Conservation (phyloP, 2,329 filamentous ascomycete genomes). For the Clarireedia sp. region DNA sequence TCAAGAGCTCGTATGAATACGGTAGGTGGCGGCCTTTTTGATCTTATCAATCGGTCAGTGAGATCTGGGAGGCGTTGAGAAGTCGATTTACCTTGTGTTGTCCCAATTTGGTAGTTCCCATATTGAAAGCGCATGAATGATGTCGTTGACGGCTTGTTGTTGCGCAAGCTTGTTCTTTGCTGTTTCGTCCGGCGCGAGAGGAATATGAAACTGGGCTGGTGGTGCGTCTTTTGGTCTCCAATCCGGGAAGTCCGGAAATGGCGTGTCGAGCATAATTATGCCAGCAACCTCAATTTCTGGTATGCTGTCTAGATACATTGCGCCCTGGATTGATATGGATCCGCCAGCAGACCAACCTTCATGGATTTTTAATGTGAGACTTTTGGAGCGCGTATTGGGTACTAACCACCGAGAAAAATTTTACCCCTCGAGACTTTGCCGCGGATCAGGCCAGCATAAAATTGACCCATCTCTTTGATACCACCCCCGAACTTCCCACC, state of each 20-base stretch:
- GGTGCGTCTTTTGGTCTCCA: slow-evolving; percentile 3
- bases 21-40: not conserved
- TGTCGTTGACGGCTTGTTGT: slow-evolving; percentile 1
- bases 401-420: slow-evolving; percentile 3
- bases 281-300: slow-evolving; percentile 1
- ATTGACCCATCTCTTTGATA: slow-evolving; percentile 1
- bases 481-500: not conserved
- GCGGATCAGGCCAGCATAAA: slow-evolving; percentile 1
- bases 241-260: slow-evolving; percentile 1
- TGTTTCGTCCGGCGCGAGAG: not conserved
- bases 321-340: slow-evolving; percentile 1
- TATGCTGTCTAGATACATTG: slow-evolving; percentile 1
- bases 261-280: not conserved
- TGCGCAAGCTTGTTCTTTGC: not conserved
- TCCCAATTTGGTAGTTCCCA: slow-evolving; percentile 5
- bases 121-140: not conserved
- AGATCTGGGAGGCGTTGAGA: not conserved
- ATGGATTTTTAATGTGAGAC: not conserved
- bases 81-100: not conserved
- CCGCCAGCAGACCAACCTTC: slow-evolving; percentile 5
- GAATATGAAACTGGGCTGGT: not conserved
- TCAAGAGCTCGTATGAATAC: slow-evolving; percentile 3
- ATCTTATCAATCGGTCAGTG: not conserved
- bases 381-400: not conserved
- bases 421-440: slow-evolving; percentile 1